These are phyloP conservation scores for Solanum clarkiae DNA, from an alignment of 257 asterid genomes.

Conservation along the genomic window DNA sequence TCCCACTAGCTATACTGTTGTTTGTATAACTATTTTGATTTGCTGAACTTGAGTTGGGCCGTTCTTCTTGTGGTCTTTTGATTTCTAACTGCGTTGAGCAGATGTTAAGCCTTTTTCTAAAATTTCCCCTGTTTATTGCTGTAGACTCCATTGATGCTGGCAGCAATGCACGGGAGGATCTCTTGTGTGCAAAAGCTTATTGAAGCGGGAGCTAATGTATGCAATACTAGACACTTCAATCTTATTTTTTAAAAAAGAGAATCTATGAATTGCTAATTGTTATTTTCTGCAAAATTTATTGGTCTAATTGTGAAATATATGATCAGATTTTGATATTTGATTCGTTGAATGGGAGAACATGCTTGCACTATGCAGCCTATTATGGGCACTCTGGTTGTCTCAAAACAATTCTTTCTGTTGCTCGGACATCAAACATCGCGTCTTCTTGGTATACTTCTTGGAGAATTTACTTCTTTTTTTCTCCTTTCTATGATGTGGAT, in stretches of 20 bases:
- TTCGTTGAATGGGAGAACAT: conserved; percentile 76
- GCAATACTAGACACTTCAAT: conserved; percentile 2
- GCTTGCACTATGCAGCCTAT: conserved; percentile 95
- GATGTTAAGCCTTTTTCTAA: neutral
- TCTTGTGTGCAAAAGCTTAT: conserved; percentile 70
- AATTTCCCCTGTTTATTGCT: conserved; percentile 9
- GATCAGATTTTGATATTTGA: conserved; percentile 85
- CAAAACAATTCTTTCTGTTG: conserved; percentile 55
- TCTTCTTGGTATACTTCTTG: conserved; percentile 60
- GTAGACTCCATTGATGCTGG: conserved; percentile 97
- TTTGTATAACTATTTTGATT: too few relatives aligned
- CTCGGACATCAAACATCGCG: conserved; percentile 67
- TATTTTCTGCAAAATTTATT: neutral
- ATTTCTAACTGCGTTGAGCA: neutral
- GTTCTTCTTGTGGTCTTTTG: neutral
- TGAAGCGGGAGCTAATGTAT: conserved; percentile 88
- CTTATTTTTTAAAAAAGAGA: neutral
- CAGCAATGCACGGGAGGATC: conserved; percentile 97
- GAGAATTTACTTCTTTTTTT: neutral
- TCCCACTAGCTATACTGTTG: too few relatives aligned
- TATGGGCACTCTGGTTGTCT: conserved; percentile 86
- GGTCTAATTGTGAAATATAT: conserved; percentile 4
- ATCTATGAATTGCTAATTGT: neutral
- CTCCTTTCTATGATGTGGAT: neutral
- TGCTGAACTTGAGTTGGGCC: neutral